Conservation (phyloP, 805 yeast species). For the Gaillardinia entomophila region DNA sequence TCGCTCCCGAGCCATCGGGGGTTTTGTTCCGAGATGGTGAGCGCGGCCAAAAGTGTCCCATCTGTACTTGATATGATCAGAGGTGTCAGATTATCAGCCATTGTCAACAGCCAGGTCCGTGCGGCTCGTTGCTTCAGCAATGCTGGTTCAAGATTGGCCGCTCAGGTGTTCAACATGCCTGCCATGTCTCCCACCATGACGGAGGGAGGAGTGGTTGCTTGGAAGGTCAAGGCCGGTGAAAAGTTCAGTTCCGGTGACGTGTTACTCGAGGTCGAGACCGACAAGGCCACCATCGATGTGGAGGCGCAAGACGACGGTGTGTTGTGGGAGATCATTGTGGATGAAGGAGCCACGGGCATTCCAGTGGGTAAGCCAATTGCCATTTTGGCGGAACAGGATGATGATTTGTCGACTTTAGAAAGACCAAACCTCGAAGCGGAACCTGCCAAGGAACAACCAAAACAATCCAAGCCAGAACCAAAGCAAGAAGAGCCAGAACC, state of each 20-base stretch:
- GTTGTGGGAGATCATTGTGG: conserved; percentile 65
- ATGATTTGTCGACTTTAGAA: conserved; percentile 63
- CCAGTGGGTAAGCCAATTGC: conserved; percentile 92
- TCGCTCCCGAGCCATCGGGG: conserved; percentile 19
- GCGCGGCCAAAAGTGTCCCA: neutral
- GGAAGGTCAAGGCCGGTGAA: conserved; percentile 77
- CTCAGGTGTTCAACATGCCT: conserved; percentile 75
- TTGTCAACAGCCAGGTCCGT: conserved; percentile 8
- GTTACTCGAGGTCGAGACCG: conserved; percentile 77
- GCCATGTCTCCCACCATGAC: conserved; percentile 99
- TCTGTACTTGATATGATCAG: conserved; percentile 4
- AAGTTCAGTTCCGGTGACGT: conserved; percentile 77
- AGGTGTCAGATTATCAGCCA: conserved; percentile 12
- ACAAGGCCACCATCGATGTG: conserved; percentile 77
- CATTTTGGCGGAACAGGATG: conserved; percentile 79
- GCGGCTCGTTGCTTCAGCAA: conserved; percentile 25
- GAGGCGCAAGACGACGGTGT: conserved; percentile 92
- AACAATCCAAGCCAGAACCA: conserved; percentile 7
- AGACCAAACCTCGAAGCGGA: conserved; percentile 43
- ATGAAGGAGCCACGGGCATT: conserved; percentile 73
- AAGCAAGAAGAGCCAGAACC: conserved; percentile 3
- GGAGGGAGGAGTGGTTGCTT: conserved; percentile 83
- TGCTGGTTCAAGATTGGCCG: conserved; percentile 18
- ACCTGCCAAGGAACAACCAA: conserved; percentile 13
- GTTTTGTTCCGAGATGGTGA: conserved; percentile 10